phyloP scores from a whole-genome alignment of 768 basidiomycete genomes.

The Leccinum arenicola region DNA sequence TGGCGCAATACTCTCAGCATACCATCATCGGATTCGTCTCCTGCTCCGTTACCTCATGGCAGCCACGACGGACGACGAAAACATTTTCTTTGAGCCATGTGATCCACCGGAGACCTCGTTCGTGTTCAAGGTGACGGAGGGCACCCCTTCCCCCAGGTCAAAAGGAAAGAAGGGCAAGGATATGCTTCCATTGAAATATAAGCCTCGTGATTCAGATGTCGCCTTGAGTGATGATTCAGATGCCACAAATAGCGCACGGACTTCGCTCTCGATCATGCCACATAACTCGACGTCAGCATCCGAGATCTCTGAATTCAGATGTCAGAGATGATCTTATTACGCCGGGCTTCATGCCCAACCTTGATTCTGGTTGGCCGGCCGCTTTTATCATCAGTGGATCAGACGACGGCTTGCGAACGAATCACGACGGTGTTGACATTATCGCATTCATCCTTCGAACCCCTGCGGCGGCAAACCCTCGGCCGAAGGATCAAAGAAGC shows the following conservation, averaged over 20 bases:
- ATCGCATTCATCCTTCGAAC: constrained; percentile 74
- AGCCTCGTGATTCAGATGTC: constrained; percentile 66
- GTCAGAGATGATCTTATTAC: constrained; percentile 69
- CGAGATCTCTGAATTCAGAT: constrained; percentile 50
- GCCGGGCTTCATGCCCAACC: constrained; percentile 54
- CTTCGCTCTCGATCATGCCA: constrained; percentile 42
- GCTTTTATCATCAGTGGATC: constrained; percentile 38
- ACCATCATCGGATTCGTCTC: constrained; percentile 54
- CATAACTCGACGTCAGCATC: constrained; percentile 61
- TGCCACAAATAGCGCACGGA: constrained; percentile 16
- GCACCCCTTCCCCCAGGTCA: constrained; percentile 55
- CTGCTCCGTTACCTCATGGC: constrained; percentile 31
- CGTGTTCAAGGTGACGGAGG: constrained; percentile 50
- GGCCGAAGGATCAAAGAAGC: constrained; percentile 48
- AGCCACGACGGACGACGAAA: constrained; percentile 46
- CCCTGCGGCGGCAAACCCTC: constrained; percentile 56
- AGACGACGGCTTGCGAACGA: constrained; percentile 35
- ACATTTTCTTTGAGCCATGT: constrained; percentile 50
- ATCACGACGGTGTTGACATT: constrained; percentile 40
- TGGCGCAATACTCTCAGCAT: constrained; percentile 38
- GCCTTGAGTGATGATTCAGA: constrained; percentile 60
- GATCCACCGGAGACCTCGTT: constrained; percentile 52
- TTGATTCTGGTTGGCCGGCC: constrained; percentile 61
- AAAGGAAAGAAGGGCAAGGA: constrained; percentile 30
- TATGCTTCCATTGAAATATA: constrained; percentile 63